Evolutionary conservation across 371 early-diverging fungal genomes (phyloP), one percentile per base, ranked within the genome.

Genomic region (Phascolomyces articulosus): DNA sequence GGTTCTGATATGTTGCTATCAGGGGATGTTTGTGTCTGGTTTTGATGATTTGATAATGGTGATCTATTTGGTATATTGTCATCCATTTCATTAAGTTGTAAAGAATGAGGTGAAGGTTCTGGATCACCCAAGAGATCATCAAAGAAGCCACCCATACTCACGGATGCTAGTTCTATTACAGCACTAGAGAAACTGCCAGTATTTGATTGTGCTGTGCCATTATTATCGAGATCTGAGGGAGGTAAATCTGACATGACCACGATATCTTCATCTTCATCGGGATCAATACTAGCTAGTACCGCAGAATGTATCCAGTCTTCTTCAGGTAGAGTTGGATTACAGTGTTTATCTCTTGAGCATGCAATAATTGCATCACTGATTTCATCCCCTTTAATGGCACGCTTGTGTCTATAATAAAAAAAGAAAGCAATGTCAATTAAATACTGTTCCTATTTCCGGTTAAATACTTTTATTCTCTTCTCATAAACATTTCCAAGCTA

Each of bases 71-170:
- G 18, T 49, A 24, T 18, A 4, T 49, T 18, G 18, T 49, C 24
- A 24, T 20, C 18, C 6, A 18, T 49, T 4, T n/a, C 49, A 49
- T n/a, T 24, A 18, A 49, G 4, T 49, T 49, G 21, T 8, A 49
- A 18, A 44, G 1, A 44, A 44, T 44, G 4, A 34, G 34, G 34
- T 44, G 21, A 21, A 27, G 38, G 20, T 8, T 59, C 48, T 20
- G 38, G 40, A 41, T 59, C 60, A 29, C 60, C 60, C 0, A 59
- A 18, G 6, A 59, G 24, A 18, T 59, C 47, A 29, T 59, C 60
- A n/a, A 59, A 59, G 10, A 59, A 28, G 20, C 28, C 47, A 3
- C 40, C 47, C 2, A 59, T 20, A 15, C 8, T 28, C 29, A 28
- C n/a, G 9, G 29, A 27, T 28, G 26, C 29, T 28, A 55, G 4